phyloP scores from a whole-genome alignment of 768 basidiomycete genomes.

The Russula compacta region DNA sequence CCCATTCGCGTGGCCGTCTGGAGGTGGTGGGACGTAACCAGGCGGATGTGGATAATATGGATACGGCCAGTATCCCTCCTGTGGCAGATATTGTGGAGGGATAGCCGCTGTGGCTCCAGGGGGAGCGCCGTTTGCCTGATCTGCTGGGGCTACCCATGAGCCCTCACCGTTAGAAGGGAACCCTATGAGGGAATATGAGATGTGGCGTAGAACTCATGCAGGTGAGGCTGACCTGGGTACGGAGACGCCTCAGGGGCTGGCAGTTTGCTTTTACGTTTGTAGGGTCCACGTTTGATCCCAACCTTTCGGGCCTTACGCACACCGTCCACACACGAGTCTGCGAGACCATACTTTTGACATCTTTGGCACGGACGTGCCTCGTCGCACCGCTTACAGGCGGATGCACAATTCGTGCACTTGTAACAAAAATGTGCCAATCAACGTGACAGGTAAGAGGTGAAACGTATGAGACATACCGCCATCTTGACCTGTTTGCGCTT shows the following conservation, averaged over 20 bases:
- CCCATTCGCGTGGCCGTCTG: conserved; percentile 26
- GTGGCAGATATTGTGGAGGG: conserved; percentile 25
- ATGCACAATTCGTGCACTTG: conserved; percentile 49
- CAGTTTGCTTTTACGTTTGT: conserved; percentile 42
- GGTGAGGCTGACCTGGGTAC: conserved; percentile 20
- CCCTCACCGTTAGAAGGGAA: conserved; percentile 25
- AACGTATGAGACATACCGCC: conserved; percentile 34
- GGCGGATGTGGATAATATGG: conserved; percentile 36
- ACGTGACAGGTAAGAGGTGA: not conserved
- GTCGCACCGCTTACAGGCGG: conserved; percentile 49
- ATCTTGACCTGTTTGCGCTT: conserved; percentile 54
- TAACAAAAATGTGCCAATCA: conserved; percentile 1
- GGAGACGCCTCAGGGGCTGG: conserved; percentile 18
- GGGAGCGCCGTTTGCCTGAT: conserved; percentile 21
- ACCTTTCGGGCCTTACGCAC: conserved; percentile 57
- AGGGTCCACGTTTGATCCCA: conserved; percentile 48
- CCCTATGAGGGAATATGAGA: conserved; percentile 12
- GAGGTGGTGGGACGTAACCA: conserved; percentile 32
- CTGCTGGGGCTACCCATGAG: conserved; percentile 25
- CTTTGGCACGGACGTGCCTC: conserved; percentile 54
- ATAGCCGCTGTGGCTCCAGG: conserved; percentile 24
- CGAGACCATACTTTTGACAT: conserved; percentile 54
- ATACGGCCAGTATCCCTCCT: conserved; percentile 38
- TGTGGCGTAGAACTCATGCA: not conserved
- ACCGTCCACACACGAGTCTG: conserved; percentile 49